Evolutionary conservation across 192 early-diverging fungal genomes (phyloP), one percentile per base, ranked within the genome.

Genomic region (Umbelopsis ramanniana): DNA sequence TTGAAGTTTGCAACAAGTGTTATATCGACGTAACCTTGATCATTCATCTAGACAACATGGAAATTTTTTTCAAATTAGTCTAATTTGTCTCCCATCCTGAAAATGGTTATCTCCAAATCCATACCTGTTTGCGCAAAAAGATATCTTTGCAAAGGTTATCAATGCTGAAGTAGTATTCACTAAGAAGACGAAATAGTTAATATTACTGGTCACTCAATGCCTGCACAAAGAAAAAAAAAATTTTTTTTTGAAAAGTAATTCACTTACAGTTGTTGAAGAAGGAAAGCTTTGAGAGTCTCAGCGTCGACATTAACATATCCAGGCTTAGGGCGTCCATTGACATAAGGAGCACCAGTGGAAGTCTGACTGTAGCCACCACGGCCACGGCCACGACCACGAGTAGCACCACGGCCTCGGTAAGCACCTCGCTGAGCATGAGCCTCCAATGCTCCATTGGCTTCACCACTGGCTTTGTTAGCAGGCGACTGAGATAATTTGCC

Each of bases 91-190:
- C 15, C 45, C 7, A 17, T 50, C 48, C 21, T 5, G 33, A 19
- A 29, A 63, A 11, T 4, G 12, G 14, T 4, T 19, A 37, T 63
- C 4, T 14, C 15, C 29, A 60, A 60, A 66, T 10, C 9, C 73
- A 70, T 73, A 78, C 81, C 57, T 84, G 81, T 46, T 70, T 84
- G 52, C 97, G 91, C 84, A 99, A 95, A 81, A 87, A 99, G 21
- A 98, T 86, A 79, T 99, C 97, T 66, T 93, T 93, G 90, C 94
- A 96, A 66, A 99, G 84, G 74, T 99, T 99, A 47, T 98, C 96
- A 52, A 97, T 88, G 55, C 93, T 95, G 74, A 98, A 98, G 84
- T 99, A 99, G 82, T 95, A 99, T 78, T 99, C 92, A 71, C 91
- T 94, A 73, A 52, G 45, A 69, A 77, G 68, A 71, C 4, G 69